These are phyloP conservation scores for Diaporthe caulivora DNA, from an alignment of 2,329 filamentous ascomycete species.

Conservation along the genomic window DNA sequence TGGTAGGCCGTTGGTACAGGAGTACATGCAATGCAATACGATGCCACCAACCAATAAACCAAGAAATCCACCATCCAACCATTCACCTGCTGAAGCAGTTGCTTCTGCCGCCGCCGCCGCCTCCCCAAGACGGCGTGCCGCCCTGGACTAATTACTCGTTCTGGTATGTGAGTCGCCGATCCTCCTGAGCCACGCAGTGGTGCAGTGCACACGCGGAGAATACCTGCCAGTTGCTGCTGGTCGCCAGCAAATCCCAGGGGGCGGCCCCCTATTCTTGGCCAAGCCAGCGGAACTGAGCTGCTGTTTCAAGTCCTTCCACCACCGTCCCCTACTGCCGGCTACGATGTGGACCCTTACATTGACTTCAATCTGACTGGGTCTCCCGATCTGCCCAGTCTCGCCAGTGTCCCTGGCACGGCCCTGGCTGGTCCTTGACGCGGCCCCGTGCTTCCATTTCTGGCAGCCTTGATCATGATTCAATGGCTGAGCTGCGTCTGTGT, in stretches of 20 bases:
- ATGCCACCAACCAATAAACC: not conserved
- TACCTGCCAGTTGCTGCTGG: not conserved
- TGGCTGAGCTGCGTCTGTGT: conserved; percentile 29
- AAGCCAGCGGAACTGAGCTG: conserved; percentile 17
- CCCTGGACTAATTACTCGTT: conserved; percentile 19
- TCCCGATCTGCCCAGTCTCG: conserved; percentile 24
- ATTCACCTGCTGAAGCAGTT: not conserved
- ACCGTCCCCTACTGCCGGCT: conserved; percentile 33
- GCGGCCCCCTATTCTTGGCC: conserved; percentile 23
- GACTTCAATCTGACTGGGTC: conserved; percentile 13
- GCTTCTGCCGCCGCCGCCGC: not conserved
- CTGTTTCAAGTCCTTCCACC: conserved; percentile 38
- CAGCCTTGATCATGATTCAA: conserved; percentile 17
- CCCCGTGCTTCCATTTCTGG: conserved; percentile 34
- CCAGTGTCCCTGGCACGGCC: conserved; percentile 23
- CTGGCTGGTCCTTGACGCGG: conserved; percentile 18
- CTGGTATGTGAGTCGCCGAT: conserved; percentile 29
- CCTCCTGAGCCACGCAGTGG: conserved; percentile 38
- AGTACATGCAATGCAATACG: conserved; percentile 1
- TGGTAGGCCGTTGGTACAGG: not conserved
- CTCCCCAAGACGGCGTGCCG: conserved; percentile 1
- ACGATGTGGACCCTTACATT: conserved; percentile 30
- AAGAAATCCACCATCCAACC: not conserved
- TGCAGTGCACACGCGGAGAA: conserved; percentile 14
- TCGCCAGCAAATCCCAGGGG: conserved; percentile 2